phyloP scores from a whole-genome alignment of 352 stramenopile species.

The Phytophthora sp. region DNA sequence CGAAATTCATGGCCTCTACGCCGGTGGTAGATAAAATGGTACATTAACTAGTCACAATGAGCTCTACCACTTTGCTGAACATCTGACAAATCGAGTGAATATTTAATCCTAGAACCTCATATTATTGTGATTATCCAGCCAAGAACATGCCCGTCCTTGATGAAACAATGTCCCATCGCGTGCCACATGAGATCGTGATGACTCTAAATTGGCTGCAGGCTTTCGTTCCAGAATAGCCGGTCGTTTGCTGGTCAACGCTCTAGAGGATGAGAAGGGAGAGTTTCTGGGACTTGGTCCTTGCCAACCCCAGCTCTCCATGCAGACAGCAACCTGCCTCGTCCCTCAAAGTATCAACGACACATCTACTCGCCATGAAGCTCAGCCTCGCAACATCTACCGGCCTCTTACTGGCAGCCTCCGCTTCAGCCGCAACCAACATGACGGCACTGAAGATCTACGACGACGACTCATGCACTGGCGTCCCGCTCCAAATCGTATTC shows the following conservation, averaged over 20 bases:
- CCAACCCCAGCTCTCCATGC: too few species aligned
- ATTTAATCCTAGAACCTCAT: too few species aligned
- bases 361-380: constrained; percentile 19
- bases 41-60: too few species aligned
- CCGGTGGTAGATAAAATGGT: too few species aligned
- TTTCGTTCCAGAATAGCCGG: constrained; percentile 22
- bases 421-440: constrained; percentile 6
- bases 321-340: too few species aligned
- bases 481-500: constrained; percentile 31
- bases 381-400: not conserved
- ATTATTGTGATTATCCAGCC: too few species aligned
- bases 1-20: not conserved
- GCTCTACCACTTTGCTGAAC: too few species aligned
- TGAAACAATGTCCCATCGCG: constrained; percentile 9
- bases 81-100: too few species aligned
- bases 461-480: constrained; percentile 20
- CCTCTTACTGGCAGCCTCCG: constrained; percentile 5
- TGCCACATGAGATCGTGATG: constrained; percentile 12
- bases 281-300: constrained; percentile 16
- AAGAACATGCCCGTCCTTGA: too few species aligned
- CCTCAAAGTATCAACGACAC: too few species aligned
- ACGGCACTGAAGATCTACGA: constrained; percentile 25
- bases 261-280: constrained; percentile 5
- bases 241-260: not conserved
- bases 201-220: constrained; percentile 16